Evolutionary conservation across 192 early-diverging fungal genomes (phyloP).

Genomic region (Rhizophagus prolifer): DNA sequence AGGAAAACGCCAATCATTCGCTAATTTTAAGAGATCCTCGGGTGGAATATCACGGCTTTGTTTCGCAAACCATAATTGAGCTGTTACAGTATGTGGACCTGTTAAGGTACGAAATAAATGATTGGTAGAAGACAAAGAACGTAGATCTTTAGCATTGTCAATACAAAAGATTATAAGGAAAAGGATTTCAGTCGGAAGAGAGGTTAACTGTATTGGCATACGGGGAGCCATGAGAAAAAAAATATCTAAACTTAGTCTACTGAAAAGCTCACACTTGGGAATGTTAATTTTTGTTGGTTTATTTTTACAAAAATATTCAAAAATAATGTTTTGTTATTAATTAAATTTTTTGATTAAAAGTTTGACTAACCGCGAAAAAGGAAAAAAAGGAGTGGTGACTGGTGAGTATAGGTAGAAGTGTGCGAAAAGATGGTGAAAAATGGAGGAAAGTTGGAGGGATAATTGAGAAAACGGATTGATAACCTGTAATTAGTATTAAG

Average conservation of each 20-base stretch:
- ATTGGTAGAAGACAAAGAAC: constrained; percentile 19
- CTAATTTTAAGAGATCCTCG: constrained; percentile 6
- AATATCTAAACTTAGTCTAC: too few species aligned
- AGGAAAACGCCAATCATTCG: constrained; percentile 29
- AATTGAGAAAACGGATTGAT: neutral
- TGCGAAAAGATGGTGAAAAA: neutral
- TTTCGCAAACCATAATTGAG: constrained; percentile 26
- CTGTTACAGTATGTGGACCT: constrained; percentile 27
- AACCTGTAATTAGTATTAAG: neutral
- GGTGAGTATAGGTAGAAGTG: neutral
- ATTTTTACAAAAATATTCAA: neutral
- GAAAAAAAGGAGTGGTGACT: constrained; percentile 7
- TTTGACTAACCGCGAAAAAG: constrained; percentile 5
- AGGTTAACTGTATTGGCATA: neutral
- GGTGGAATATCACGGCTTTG: constrained; percentile 18
- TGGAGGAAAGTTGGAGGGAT: neutral
- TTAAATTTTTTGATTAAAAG: neutral
- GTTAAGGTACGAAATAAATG: constrained; percentile 19
- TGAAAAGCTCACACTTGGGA: too few species aligned
- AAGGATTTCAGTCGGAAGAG: constrained; percentile 29
- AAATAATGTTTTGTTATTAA: neutral
- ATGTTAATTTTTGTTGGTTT: neutral
- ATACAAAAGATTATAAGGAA: constrained; percentile 28
- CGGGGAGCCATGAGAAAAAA: neutral
- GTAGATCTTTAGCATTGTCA: constrained; percentile 29